A percentile compares a stretch with the other conserved stretches of the same genome.
Evolutionary conservation across 1,284 basidiomycete species (phyloP).

Genomic region (Trichosporon sp.): DNA sequence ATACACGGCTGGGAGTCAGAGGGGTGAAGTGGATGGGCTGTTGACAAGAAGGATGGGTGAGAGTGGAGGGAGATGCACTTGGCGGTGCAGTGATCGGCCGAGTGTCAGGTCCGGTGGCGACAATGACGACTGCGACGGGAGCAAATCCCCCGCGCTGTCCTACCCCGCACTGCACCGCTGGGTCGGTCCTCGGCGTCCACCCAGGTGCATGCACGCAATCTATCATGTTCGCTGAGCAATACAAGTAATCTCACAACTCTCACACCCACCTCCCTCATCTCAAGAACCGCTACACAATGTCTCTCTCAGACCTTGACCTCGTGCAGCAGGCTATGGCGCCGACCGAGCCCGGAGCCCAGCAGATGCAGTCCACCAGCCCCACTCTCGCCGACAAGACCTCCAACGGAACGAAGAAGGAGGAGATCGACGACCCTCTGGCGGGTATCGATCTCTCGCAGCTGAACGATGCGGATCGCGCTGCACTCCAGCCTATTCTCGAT

Average conservation of each 20-base stretch:
- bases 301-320: constrained; percentile 53
- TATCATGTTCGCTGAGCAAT: constrained; percentile 3
- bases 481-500: constrained; percentile 39
- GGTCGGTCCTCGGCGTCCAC: not conserved
- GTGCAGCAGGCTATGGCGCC: constrained; percentile 51
- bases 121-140: constrained; percentile 20
- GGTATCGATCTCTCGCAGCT: constrained; percentile 39
- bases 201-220: not conserved
- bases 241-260: not conserved
- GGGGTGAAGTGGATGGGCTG: too few relatives aligned
- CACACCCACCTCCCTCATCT: not conserved
- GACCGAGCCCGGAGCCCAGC: constrained; percentile 28
- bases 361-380: constrained; percentile 7
- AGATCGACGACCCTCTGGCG: constrained; percentile 23
- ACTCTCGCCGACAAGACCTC: constrained; percentile 10
- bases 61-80: not conserved
- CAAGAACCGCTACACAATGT: constrained; percentile 30
- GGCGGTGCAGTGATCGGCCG: not conserved
- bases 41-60: too few relatives aligned
- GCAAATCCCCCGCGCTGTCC: not conserved
- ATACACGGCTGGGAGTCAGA: too few relatives aligned
- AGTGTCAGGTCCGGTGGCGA: constrained; percentile 8
- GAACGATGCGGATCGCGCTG: constrained; percentile 33
- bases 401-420: not conserved
- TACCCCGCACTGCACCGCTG: not conserved